Conservation (phyloP, 257 asterid genomes). For the Lavandula angustifolia region DNA sequence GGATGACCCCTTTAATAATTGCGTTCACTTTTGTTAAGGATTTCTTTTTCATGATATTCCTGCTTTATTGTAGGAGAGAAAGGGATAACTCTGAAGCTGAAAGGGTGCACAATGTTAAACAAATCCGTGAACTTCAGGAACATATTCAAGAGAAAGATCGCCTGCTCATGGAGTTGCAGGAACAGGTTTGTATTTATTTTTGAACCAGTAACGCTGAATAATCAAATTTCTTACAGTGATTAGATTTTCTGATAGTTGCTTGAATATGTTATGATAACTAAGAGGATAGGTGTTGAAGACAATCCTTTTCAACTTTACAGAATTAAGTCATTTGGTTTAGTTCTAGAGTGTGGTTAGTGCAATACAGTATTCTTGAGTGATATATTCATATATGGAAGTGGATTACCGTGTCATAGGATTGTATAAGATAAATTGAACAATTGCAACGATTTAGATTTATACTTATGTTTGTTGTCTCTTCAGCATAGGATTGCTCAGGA, state of each 20-base stretch:
- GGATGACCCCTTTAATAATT: neutral
- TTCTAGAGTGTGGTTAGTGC: too few relatives aligned
- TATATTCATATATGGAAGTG: too few relatives aligned
- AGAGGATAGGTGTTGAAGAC: too few relatives aligned
- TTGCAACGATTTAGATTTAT: neutral
- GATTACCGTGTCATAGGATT: neutral
- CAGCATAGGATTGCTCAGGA: constrained; percentile 91
- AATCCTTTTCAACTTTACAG: too few relatives aligned
- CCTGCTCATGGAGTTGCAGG: constrained; percentile 75
- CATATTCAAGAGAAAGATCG: constrained; percentile 88
- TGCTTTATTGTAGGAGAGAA: constrained; percentile 65
- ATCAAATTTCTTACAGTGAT: neutral
- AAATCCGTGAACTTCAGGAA: constrained; percentile 90
- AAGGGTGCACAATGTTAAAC: constrained; percentile 74
- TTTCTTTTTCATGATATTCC: neutral
- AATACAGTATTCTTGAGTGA: too few relatives aligned
- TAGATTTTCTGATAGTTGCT: neutral
- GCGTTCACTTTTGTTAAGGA: neutral
- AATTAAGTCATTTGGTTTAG: too few relatives aligned
- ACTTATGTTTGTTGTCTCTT: constrained; percentile 25
- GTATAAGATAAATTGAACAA: neutral
- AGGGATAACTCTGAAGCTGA: constrained; percentile 82
- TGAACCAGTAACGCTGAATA: neutral
- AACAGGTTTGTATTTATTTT: constrained; percentile 50
- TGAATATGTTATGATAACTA: neutral